phyloP scores from a whole-genome alignment of 345 rosid species.

The Pelargonium nanum region DNA sequence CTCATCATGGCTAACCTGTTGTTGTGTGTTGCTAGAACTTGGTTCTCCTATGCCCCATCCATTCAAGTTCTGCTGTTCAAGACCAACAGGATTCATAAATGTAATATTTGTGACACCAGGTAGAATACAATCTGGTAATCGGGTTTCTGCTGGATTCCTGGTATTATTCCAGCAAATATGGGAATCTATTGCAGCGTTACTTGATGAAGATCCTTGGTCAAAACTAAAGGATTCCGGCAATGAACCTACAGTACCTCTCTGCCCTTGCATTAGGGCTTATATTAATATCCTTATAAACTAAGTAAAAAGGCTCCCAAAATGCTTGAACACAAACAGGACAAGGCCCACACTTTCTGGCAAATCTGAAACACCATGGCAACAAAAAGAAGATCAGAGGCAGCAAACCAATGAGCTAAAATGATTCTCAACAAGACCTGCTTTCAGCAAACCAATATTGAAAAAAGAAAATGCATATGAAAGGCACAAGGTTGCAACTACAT shows the following conservation, averaged over 20 bases:
- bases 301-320: neutral
- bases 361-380: neutral
- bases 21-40: slow-evolving; percentile 40
- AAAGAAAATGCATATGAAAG: neutral
- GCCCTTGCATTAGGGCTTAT: slow-evolving; percentile 67
- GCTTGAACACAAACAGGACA: neutral
- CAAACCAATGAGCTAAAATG: neutral
- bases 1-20: slow-evolving; percentile 30
- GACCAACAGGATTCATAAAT: slow-evolving; percentile 35
- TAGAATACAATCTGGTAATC: slow-evolving; percentile 35
- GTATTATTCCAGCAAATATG: slow-evolving; percentile 56
- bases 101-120: slow-evolving; percentile 26
- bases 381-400: neutral
- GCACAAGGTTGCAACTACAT: neutral
- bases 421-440: neutral
- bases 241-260: slow-evolving; percentile 62
- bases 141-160: slow-evolving; percentile 38
- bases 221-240: slow-evolving; percentile 61
- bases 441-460: neutral
- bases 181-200: slow-evolving; percentile 47
- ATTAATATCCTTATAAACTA: too few species aligned
- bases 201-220: slow-evolving; percentile 70
- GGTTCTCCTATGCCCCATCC: slow-evolving; percentile 45
- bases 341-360: neutral
- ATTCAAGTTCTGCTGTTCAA: slow-evolving; percentile 36